Percentiles rank a stretch among this genome's conserved stretches.
Conservation (phyloP, 2,329 filamentous ascomycete genomes). For the Arthroderma uncinatum region DNA sequence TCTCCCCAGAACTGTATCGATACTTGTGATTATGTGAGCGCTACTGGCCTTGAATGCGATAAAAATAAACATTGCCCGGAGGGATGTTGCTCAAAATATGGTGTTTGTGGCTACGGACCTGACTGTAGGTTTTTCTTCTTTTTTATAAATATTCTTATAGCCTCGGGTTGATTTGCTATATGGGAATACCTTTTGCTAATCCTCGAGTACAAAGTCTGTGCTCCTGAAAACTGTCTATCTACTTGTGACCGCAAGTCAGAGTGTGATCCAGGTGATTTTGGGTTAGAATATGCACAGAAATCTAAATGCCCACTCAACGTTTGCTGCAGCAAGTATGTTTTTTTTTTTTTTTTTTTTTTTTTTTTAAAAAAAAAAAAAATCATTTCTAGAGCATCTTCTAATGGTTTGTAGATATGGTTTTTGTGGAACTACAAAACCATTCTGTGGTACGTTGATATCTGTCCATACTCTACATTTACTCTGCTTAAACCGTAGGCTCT, state of each 20-base stretch:
- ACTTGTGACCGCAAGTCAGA: slow-evolving; percentile 18
- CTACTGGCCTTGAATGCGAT: not conserved
- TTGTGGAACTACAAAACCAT: slow-evolving; percentile 12
- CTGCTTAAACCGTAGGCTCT: not conserved
- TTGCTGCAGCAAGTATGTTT: slow-evolving; percentile 20
- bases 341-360: not conserved
- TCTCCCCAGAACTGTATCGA: not conserved
- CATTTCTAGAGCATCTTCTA: not conserved
- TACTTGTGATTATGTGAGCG: not conserved
- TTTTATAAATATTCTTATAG: not conserved
- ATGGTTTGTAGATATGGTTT: slow-evolving; percentile 7
- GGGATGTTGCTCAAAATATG: slow-evolving; percentile 9
- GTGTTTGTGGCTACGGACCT: slow-evolving; percentile 16
- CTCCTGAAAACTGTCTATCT: slow-evolving; percentile 13
- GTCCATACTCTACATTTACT: not conserved
- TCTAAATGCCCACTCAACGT: slow-evolving; percentile 23
- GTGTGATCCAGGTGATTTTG: slow-evolving; percentile 20
- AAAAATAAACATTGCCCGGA: slow-evolving; percentile 1
- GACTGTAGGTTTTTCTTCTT: not conserved
- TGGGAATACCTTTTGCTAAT: not conserved
- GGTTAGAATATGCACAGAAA: slow-evolving; percentile 11
- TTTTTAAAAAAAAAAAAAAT: not conserved
- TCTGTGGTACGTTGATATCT: slow-evolving; percentile 6
- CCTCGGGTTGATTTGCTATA: not conserved
- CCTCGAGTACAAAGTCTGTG: not conserved